These are phyloP conservation scores for Biancaea sappan DNA, from an alignment of 306 rosid genomes.

Conservation along the genomic window DNA sequence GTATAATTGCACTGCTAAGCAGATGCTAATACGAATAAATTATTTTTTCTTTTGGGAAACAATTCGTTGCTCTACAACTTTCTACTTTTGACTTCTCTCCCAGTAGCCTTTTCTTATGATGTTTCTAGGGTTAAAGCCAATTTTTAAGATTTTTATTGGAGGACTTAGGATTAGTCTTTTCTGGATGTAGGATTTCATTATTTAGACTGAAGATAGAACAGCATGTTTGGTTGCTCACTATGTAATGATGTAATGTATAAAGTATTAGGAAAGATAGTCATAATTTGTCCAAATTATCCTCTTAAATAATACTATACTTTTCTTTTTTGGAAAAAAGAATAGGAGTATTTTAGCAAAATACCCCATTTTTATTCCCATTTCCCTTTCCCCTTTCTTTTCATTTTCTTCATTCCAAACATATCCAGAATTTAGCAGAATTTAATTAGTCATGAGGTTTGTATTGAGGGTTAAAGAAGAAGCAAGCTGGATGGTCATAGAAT, in stretches of 20 bases:
- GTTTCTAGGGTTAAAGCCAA: neutral
- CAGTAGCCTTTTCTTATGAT: neutral
- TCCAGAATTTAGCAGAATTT: neutral
- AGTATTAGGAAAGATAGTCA: too few relatives aligned
- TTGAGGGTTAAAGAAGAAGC: conserved; percentile 6
- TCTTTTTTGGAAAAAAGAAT: too few relatives aligned
- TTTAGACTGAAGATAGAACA: neutral
- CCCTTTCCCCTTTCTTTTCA: too few relatives aligned
- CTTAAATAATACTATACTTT: too few relatives aligned
- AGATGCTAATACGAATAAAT: neutral
- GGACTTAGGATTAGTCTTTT: neutral
- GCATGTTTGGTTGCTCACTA: too few relatives aligned
- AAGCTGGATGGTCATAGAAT: neutral
- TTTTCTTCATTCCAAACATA: too few relatives aligned
- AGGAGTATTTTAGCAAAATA: too few relatives aligned
- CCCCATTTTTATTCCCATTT: too few relatives aligned
- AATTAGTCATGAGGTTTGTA: neutral
- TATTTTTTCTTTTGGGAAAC: neutral
- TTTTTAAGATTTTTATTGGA: neutral
- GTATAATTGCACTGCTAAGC: neutral
- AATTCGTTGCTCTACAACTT: neutral
- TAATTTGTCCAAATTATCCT: too few relatives aligned
- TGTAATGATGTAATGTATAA: too few relatives aligned
- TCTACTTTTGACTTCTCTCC: neutral
- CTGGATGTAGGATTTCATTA: neutral